Conservation (phyloP, 805 yeast species). For the Phaffomyces thermotolerans region DNA sequence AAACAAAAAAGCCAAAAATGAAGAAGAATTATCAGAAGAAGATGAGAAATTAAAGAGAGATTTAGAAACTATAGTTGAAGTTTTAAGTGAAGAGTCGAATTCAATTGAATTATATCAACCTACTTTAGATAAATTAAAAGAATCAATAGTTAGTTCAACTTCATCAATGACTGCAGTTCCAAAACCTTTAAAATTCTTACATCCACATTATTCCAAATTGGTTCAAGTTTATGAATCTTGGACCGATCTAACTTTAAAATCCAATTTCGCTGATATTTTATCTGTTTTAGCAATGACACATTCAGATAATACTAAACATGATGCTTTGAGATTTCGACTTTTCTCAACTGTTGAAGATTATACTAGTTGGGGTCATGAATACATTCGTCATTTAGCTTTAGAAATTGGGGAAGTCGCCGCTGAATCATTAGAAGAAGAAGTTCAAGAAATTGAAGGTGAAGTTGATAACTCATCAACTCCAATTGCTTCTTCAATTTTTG, state of each 20-base stretch:
- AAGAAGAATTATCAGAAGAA: slow-evolving; percentile 89
- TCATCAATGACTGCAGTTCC: slow-evolving; percentile 99
- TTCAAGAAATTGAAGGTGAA: slow-evolving; percentile 14
- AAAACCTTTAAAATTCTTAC: slow-evolving; percentile 89
- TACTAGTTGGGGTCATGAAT: slow-evolving; percentile 97
- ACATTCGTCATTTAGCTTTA: slow-evolving; percentile 88
- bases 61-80: slow-evolving; percentile 79
- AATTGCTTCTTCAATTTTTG: slow-evolving; percentile 16
- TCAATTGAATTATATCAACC: slow-evolving; percentile 37
- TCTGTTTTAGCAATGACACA: slow-evolving; percentile 95
- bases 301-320: slow-evolving; percentile 72
- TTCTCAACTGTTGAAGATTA: slow-evolving; percentile 48
- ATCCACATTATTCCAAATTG: slow-evolving; percentile 77
- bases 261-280: slow-evolving; percentile 74
- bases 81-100: slow-evolving; percentile 48
- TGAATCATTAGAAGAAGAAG: slow-evolving; percentile 38
- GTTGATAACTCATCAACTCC: slow-evolving; percentile 3
- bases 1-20: slow-evolving; percentile 28
- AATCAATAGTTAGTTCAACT: slow-evolving; percentile 81
- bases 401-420: slow-evolving; percentile 89
- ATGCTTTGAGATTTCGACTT: slow-evolving; percentile 74
- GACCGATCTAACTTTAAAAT: slow-evolving; percentile 42
- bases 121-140: slow-evolving; percentile 65
- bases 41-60: slow-evolving; percentile 83
- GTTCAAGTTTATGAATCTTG: slow-evolving; percentile 61